Evolutionary conservation across 202 grass and related monocot genomes (phyloP).

Genomic region (Dendrocalamus latiflorus): DNA sequence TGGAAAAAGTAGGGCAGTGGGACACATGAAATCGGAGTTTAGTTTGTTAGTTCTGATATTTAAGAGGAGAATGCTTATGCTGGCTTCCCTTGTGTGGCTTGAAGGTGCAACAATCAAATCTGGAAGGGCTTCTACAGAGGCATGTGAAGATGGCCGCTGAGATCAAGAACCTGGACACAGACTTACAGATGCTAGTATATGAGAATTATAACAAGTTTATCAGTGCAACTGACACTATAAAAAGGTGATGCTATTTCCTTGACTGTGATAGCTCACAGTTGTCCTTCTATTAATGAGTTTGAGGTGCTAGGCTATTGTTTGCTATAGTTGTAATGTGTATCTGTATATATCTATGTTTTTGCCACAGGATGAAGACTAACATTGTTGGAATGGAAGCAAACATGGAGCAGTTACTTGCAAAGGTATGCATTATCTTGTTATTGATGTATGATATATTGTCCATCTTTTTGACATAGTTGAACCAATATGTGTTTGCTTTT

Average conservation of each 20-base stretch:
- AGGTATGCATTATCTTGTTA: conserved; percentile 43
- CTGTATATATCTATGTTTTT: conserved; percentile 16
- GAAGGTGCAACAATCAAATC: conserved; percentile 89
- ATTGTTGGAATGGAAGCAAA: conserved; percentile 90
- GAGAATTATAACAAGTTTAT: conserved; percentile 99
- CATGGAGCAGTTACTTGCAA: conserved; percentile 92
- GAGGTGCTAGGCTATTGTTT: conserved; percentile 18
- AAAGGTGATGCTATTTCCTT: conserved; percentile 52
- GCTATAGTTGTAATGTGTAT: conserved; percentile 19
- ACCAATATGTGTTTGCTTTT: conserved; percentile 6
- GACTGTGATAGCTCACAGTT: not conserved
- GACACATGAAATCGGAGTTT: conserved; percentile 18
- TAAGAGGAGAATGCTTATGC: not conserved
- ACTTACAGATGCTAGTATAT: conserved; percentile 98
- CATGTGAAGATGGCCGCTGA: conserved; percentile 98
- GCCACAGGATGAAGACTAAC: conserved; percentile 90
- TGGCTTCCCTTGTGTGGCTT: conserved; percentile 18
- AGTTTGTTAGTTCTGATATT: not conserved
- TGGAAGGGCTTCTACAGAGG: conserved; percentile 84
- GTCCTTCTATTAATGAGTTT: conserved; percentile 12
- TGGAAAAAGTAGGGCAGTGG: not conserved
- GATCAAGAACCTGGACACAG: conserved; percentile 99
- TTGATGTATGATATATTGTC: conserved; percentile 14
- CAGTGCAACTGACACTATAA: conserved; percentile 94
- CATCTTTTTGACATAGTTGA: conserved; percentile 9